Evolutionary conservation across 164 flowering plant genomes (phyloP).

Genomic region (Tetrastigma voinierianum): DNA sequence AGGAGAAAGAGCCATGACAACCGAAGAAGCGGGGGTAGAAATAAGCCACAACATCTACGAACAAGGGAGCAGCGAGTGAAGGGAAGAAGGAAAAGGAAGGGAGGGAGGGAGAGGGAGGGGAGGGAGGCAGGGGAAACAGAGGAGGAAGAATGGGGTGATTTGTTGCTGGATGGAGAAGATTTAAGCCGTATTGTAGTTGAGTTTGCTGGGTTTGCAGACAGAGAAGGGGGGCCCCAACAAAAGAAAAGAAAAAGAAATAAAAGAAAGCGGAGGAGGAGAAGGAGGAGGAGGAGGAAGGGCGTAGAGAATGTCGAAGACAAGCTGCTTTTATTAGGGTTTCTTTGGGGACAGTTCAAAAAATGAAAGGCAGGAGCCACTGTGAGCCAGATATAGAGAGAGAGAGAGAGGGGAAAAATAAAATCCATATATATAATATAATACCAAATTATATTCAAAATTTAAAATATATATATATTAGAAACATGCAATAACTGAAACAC

Average conservation of each 20-base stretch:
- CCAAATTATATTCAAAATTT: too few relatives aligned
- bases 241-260: slow-evolving; percentile 1
- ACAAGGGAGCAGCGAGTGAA: too few relatives aligned
- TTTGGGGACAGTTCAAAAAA: slow-evolving; percentile 20
- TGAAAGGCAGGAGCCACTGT: not conserved
- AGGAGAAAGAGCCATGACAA: too few relatives aligned
- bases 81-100: too few relatives aligned
- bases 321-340: slow-evolving; percentile 41
- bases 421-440: too few relatives aligned
- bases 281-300: slow-evolving; percentile 4
- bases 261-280: too few relatives aligned
- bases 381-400: too few relatives aligned
- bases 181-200: slow-evolving; percentile 17
- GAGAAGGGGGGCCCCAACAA: slow-evolving; percentile 38
- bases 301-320: slow-evolving; percentile 31
- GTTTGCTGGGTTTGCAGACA: slow-evolving; percentile 23
- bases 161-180: slow-evolving; percentile 17
- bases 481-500: too few relatives aligned
- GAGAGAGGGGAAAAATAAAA: not conserved
- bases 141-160: too few relatives aligned
- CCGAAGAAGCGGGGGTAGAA: too few relatives aligned
- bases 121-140: not conserved
- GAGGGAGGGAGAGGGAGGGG: not conserved
- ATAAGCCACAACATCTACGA: too few relatives aligned
- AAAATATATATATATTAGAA: too few relatives aligned